Percentiles rank a stretch among this genome's conserved stretches.
Evolutionary conservation across 352 stramenopile species (phyloP).

Genomic region (Lagenidium giganteum): DNA sequence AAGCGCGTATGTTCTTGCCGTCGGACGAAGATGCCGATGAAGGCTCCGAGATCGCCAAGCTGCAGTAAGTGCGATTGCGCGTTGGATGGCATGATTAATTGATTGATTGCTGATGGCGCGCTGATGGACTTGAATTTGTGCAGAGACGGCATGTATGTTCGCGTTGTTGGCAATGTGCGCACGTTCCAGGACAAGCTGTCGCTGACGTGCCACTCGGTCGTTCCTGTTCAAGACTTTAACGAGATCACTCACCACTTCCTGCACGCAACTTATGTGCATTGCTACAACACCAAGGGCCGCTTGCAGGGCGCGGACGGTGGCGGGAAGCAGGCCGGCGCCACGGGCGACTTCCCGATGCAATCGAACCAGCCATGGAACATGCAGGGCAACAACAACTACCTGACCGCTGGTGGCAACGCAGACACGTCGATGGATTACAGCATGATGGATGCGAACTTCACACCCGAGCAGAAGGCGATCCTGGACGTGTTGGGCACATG

Average conservation of each 20-base stretch:
- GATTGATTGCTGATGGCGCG: conserved; percentile 1
- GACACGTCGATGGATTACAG: conserved; percentile 48
- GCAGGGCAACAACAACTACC: conserved; percentile 14
- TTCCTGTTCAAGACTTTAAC: conserved; percentile 87
- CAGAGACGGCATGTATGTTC: conserved; percentile 86
- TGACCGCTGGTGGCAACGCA: conserved; percentile 15
- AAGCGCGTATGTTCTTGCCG: conserved; percentile 90
- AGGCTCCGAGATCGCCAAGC: conserved; percentile 47
- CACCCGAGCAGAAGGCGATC: conserved; percentile 73
- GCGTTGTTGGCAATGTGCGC: conserved; percentile 88
- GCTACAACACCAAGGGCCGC: conserved; percentile 74
- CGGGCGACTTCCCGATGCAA: conserved; percentile 14
- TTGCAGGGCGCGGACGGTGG: conserved; percentile 26
- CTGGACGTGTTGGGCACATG: conserved; percentile 67
- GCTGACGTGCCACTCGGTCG: conserved; percentile 86
- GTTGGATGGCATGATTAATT: neutral
- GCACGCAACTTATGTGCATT: conserved; percentile 90
- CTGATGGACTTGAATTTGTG: neutral
- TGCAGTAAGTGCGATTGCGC: conserved; percentile 40
- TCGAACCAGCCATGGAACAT: conserved; percentile 24
- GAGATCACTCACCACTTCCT: conserved; percentile 96
- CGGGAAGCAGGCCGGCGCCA: conserved; percentile 19
- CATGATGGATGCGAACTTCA: conserved; percentile 72
- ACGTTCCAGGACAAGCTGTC: conserved; percentile 88
- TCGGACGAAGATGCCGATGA: conserved; percentile 76